Evolutionary conservation across 2,329 filamentous ascomycete genomes (phyloP).

Genomic region (Aspergillus arachidicola): DNA sequence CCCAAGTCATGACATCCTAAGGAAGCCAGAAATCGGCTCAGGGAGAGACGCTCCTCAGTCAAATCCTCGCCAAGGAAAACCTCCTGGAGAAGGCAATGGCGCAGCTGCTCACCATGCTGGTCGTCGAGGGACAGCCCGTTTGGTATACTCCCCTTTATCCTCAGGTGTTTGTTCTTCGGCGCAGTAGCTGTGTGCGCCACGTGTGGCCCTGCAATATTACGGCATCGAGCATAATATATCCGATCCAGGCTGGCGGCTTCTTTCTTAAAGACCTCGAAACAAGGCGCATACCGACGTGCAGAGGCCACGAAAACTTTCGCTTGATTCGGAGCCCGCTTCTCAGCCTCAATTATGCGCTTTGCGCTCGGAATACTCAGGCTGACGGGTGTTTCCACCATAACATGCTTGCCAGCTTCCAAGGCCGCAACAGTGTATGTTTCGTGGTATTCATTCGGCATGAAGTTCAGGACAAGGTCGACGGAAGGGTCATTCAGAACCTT

Average conservation of each 20-base stretch:
- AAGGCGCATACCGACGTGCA: slow-evolving; percentile 62
- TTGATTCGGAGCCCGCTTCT: slow-evolving; percentile 43
- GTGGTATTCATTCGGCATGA: slow-evolving; percentile 61
- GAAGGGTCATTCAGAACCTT: slow-evolving; percentile 52
- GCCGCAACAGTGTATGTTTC: slow-evolving; percentile 55
- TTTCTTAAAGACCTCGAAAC: slow-evolving; percentile 55
- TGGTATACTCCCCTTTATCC: not conserved
- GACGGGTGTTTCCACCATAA: slow-evolving; percentile 63
- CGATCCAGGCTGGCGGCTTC: slow-evolving; percentile 56
- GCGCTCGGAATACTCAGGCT: slow-evolving; percentile 53
- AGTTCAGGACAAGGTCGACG: slow-evolving; percentile 50
- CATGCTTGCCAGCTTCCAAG: slow-evolving; percentile 57
- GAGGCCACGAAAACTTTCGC: slow-evolving; percentile 61
- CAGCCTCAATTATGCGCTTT: slow-evolving; percentile 53
- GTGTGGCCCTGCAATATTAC: slow-evolving; percentile 60
- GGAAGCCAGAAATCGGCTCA: slow-evolving; percentile 49
- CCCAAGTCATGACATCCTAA: slow-evolving; percentile 59
- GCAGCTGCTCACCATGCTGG: not conserved
- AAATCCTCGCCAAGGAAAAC: slow-evolving; percentile 32
- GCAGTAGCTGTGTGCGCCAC: slow-evolving; percentile 21
- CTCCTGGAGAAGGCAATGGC: slow-evolving; percentile 26
- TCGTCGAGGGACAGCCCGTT: not conserved
- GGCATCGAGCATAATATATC: slow-evolving; percentile 57
- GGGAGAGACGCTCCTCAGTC: slow-evolving; percentile 30
- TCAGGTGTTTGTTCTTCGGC: slow-evolving; percentile 6